Evolutionary conservation across 1,284 basidiomycete species (phyloP).

Genomic region (Coniferiporia sulphurascens): DNA sequence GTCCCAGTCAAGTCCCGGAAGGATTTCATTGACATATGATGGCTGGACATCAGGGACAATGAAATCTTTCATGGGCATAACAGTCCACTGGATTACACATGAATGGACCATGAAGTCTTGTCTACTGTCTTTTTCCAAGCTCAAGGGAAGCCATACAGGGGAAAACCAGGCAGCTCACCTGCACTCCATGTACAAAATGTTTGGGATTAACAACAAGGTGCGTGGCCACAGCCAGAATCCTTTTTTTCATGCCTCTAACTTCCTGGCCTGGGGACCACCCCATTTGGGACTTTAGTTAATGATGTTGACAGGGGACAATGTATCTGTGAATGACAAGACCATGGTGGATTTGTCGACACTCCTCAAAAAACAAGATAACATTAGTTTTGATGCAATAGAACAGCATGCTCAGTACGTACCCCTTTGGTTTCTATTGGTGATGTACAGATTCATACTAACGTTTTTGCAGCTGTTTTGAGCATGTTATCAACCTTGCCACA

Average conservation of each 20-base stretch:
- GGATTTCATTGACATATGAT: constrained; percentile 11
- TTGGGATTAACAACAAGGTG: constrained; percentile 3
- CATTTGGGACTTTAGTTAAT: neutral
- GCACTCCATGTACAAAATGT: neutral
- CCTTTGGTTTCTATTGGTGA: no score
- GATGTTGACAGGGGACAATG: constrained; percentile 4
- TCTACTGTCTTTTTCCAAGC: constrained; percentile 2
- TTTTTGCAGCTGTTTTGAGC: constrained; percentile 6
- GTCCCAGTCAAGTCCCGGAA: neutral
- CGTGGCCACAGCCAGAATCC: no score
- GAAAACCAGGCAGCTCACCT: constrained; percentile 9
- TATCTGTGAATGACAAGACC: constrained; percentile 2
- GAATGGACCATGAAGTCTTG: constrained; percentile 2
- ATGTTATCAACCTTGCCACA: neutral
- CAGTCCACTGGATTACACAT: constrained; percentile 6
- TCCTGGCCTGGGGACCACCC: no score
- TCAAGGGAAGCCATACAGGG: constrained; percentile 11
- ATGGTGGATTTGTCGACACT: neutral
- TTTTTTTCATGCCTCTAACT: no score
- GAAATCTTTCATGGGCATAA: constrained; percentile 9
- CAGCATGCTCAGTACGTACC: neutral
- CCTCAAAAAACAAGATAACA: neutral
- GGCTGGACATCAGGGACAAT: constrained; percentile 17
- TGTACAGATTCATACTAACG: no score
- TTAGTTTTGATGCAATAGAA: neutral